A percentile compares a stretch with the other conserved stretches of the same genome.
These are phyloP conservation scores for Exophiala oligosperma DNA, from an alignment of 2,329 filamentous ascomycete species.

Conservation along the genomic window DNA sequence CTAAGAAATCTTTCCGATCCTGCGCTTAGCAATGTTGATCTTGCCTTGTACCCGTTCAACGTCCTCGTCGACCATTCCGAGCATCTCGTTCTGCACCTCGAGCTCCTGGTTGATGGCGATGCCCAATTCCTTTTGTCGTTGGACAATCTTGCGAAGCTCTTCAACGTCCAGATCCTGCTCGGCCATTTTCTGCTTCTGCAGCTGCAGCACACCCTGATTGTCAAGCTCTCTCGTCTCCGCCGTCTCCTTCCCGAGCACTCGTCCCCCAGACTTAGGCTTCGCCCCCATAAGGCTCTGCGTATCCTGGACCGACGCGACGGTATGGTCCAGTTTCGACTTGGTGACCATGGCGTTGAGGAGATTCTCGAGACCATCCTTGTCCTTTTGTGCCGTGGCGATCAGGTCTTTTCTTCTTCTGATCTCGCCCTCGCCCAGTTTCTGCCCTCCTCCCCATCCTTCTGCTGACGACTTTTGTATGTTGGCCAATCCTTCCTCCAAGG, in stretches of 20 bases:
- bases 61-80: conserved; percentile 61
- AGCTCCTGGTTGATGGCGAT: conserved; percentile 64
- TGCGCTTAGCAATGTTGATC: conserved; percentile 49
- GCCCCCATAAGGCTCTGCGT: conserved; percentile 42
- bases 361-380: conserved; percentile 62
- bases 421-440: conserved; percentile 59
- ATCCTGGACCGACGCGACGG: conserved; percentile 48
- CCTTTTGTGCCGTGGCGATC: conserved; percentile 57
- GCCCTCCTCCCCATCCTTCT: conserved; percentile 32
- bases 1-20: conserved; percentile 48
- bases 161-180: conserved; percentile 63
- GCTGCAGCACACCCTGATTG: conserved; percentile 63
- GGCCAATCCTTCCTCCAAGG: conserved; percentile 58
- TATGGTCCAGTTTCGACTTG: conserved; percentile 46
- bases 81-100: conserved; percentile 61
- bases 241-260: conserved; percentile 58
- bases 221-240: conserved; percentile 63
- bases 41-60: conserved; percentile 50
- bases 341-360: conserved; percentile 60
- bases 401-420: conserved; percentile 59
- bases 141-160: conserved; percentile 58
- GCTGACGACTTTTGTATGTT: conserved; percentile 34
- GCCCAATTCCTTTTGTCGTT: conserved; percentile 62
- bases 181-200: conserved; percentile 62
- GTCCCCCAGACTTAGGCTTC: conserved; percentile 43